Conservation (phyloP, 441 rosid genomes). For the Pelargonium australe region DNA sequence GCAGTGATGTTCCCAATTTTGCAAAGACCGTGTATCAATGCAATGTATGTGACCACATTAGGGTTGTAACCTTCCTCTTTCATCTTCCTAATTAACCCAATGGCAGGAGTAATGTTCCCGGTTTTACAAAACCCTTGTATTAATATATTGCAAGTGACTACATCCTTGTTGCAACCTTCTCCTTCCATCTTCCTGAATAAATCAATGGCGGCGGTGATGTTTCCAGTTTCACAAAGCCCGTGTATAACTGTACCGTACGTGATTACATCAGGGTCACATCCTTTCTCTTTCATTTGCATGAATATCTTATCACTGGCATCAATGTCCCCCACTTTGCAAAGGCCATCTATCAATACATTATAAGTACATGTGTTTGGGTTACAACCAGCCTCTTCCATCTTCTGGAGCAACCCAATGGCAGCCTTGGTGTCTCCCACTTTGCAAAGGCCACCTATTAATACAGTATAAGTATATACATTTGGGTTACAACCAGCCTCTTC, state of each 20-base stretch:
- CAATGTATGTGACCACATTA: not conserved
- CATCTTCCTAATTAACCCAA: not conserved
- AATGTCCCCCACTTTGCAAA: not conserved
- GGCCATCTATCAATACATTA: not conserved
- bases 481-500: not conserved
- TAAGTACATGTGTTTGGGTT: not conserved
- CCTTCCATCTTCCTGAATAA: not conserved
- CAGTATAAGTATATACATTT: not conserved
- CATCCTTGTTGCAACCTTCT: not conserved
- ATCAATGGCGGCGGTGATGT: not conserved
- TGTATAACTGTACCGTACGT: not conserved
- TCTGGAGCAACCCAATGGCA: not conserved
- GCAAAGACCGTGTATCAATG: not conserved
- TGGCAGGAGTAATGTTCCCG: not conserved
- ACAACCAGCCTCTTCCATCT: not conserved
- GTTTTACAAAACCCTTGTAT: not conserved
- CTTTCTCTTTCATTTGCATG: not conserved
- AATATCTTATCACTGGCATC: not conserved
- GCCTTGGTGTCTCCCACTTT: not conserved
- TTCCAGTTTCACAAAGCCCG: not conserved
- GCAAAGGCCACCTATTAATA: not conserved
- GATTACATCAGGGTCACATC: not conserved
- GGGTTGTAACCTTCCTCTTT: not conserved
- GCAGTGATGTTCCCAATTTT: not conserved
- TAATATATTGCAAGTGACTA: not conserved